Conservation (phyloP, 1,139 yeast genomes). For the Taphrina pruni region DNA sequence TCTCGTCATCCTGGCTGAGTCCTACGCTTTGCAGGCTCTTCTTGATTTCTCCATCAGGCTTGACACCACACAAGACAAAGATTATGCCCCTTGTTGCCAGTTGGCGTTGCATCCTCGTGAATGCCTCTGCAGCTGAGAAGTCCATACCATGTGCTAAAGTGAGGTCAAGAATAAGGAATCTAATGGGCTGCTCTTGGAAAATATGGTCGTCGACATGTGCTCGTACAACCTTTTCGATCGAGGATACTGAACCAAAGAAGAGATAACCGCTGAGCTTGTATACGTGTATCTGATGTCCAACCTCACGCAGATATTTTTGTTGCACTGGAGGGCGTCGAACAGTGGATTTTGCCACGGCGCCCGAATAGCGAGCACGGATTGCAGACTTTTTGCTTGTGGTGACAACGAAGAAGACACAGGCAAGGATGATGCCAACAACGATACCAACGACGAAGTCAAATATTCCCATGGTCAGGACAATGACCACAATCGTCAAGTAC, state of each 20-base stretch:
- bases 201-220: conserved; percentile 59
- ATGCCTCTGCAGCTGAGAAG: conserved; percentile 95
- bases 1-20: conserved; percentile 60
- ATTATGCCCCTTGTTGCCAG: conserved; percentile 72
- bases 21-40: conserved; percentile 75
- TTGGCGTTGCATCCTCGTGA: conserved; percentile 81
- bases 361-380: conserved; percentile 80
- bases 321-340: conserved; percentile 91
- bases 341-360: conserved; percentile 87
- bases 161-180: conserved; percentile 83
- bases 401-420: conserved; percentile 88
- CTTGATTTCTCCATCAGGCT: conserved; percentile 65
- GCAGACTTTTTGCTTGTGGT: conserved; percentile 88
- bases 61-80: conserved; percentile 79
- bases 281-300: conserved; percentile 89
- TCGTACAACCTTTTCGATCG: conserved; percentile 78
- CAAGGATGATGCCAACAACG: conserved; percentile 84
- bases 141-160: conserved; percentile 82
- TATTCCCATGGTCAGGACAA: conserved; percentile 91
- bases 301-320: conserved; percentile 79
- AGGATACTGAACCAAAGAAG: conserved; percentile 93
- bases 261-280: conserved; percentile 84
- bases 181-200: conserved; percentile 64
- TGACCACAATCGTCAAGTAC: conserved; percentile 78
- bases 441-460: conserved; percentile 95